Evolutionary conservation across 495 filamentous ascomycete species (phyloP).

Genomic region (Astrothelium macrocarpum): DNA sequence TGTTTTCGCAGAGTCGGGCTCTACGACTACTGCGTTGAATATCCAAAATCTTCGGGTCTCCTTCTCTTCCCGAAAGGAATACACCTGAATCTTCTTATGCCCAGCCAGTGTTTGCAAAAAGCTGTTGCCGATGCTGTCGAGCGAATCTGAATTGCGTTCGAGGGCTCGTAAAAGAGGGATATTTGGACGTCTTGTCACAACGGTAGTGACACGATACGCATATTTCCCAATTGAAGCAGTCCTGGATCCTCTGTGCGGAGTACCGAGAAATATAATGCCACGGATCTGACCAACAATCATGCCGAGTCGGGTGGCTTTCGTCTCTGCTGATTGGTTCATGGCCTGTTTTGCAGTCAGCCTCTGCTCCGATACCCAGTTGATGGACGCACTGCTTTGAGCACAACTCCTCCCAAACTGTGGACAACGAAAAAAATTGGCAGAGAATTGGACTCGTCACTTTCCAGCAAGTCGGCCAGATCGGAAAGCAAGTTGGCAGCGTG

Average conservation of each 20-base stretch:
- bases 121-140: conserved; percentile 18
- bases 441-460: neutral
- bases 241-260: neutral
- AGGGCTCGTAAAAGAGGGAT: conserved; percentile 7
- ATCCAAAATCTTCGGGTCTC: conserved; percentile 16
- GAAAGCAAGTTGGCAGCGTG: conserved; percentile 8
- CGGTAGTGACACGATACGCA: conserved; percentile 2
- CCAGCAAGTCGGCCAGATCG: conserved; percentile 2
- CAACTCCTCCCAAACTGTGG: neutral
- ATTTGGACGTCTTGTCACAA: conserved; percentile 19
- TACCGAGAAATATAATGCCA: conserved; percentile 2
- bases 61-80: conserved; percentile 11
- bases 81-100: neutral
- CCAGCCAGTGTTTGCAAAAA: conserved; percentile 20
- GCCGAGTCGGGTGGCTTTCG: conserved; percentile 16
- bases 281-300: neutral
- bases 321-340: conserved; percentile 18
- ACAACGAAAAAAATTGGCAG: neutral
- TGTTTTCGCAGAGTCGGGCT: conserved; percentile 2
- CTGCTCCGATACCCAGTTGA: neutral
- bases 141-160: conserved; percentile 3
- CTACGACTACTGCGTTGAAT: conserved; percentile 7
- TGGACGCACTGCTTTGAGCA: neutral
- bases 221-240: conserved; percentile 4
- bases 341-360: conserved; percentile 6